A percentile compares a stretch with the other conserved stretches of the same genome.
phyloP scores from a whole-genome alignment of 2,329 filamentous ascomycete species.

The Truncatella angustata region DNA sequence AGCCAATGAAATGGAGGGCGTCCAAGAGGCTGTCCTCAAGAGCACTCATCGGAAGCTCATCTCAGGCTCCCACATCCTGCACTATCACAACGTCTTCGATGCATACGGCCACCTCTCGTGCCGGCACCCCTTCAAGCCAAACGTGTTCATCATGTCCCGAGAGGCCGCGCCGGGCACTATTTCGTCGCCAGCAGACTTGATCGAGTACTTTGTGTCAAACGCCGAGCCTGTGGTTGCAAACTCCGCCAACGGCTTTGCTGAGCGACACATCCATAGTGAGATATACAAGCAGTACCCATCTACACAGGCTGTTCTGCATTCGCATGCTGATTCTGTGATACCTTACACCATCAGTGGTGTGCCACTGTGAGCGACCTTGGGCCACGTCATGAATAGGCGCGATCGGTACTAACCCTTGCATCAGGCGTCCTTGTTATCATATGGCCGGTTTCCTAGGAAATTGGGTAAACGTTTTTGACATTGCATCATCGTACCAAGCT shows the following conservation, averaged over 20 bases:
- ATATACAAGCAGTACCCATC: conserved; percentile 38
- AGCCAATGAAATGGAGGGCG: neutral
- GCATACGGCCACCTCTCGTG: conserved; percentile 55
- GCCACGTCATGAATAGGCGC: no score
- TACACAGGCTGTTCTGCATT: conserved; percentile 41
- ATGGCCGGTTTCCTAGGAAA: conserved; percentile 41
- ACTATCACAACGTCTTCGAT: conserved; percentile 48
- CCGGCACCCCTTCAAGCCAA: conserved; percentile 42
- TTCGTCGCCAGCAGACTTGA: conserved; percentile 39
- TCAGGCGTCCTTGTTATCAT: conserved; percentile 36
- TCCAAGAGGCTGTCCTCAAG: conserved; percentile 3
- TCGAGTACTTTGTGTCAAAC: conserved; percentile 42
- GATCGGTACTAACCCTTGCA: neutral
- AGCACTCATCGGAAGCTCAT: conserved; percentile 29
- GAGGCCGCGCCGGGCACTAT: conserved; percentile 46
- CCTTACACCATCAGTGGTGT: conserved; percentile 39
- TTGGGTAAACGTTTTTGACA: conserved; percentile 31
- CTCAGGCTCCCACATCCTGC: conserved; percentile 49
- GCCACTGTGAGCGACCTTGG: conserved; percentile 30
- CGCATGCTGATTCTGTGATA: conserved; percentile 40
- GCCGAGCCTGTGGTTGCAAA: conserved; percentile 37
- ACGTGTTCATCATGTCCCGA: conserved; percentile 46
- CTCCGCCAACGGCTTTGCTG: conserved; percentile 35
- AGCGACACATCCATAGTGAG: conserved; percentile 47
- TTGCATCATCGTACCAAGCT: conserved; percentile 21